phyloP scores from a whole-genome alignment of 768 basidiomycete genomes.

The Trichaptum fuscoviolaceum region DNA sequence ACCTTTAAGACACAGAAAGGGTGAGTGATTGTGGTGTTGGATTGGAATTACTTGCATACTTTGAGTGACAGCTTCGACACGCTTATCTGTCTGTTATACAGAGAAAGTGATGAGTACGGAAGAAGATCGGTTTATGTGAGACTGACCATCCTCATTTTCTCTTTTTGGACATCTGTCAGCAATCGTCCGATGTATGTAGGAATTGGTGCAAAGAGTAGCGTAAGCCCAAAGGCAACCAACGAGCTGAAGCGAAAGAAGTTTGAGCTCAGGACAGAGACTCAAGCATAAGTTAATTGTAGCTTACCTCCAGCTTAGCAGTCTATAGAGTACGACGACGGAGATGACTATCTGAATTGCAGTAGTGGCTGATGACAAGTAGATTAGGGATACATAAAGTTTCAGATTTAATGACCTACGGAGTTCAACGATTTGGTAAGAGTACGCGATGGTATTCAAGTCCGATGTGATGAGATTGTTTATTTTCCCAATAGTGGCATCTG shows the following conservation, averaged over 20 bases:
- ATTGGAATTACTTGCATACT: conserved; percentile 26
- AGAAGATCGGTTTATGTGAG: conserved; percentile 2
- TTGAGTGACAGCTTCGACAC: conserved; percentile 59
- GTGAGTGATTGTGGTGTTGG: background rate
- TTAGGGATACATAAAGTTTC: background rate
- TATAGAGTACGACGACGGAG: conserved; percentile 37
- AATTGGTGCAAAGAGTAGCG: conserved; percentile 48
- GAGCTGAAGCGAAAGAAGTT: conserved; percentile 29
- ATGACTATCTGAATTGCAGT: conserved; percentile 29
- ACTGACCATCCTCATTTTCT: conserved; percentile 42
- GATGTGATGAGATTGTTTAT: conserved; percentile 74
- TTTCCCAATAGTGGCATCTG: conserved; percentile 42
- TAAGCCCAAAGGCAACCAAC: conserved; percentile 50
- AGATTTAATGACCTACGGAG: background rate
- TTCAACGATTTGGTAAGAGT: background rate
- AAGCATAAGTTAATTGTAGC: conserved; percentile 7
- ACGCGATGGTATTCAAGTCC: conserved; percentile 32
- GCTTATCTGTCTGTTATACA: conserved; percentile 41
- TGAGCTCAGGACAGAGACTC: background rate
- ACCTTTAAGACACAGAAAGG: conserved; percentile 25
- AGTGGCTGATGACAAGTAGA: background rate
- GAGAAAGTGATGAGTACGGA: background rate
- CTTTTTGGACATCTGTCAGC: conserved; percentile 41
- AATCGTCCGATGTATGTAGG: conserved; percentile 50
- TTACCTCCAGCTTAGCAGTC: conserved; percentile 48